phyloP scores from a whole-genome alignment of 164 flowering plant species.

The Aristolochia fimbriata region DNA sequence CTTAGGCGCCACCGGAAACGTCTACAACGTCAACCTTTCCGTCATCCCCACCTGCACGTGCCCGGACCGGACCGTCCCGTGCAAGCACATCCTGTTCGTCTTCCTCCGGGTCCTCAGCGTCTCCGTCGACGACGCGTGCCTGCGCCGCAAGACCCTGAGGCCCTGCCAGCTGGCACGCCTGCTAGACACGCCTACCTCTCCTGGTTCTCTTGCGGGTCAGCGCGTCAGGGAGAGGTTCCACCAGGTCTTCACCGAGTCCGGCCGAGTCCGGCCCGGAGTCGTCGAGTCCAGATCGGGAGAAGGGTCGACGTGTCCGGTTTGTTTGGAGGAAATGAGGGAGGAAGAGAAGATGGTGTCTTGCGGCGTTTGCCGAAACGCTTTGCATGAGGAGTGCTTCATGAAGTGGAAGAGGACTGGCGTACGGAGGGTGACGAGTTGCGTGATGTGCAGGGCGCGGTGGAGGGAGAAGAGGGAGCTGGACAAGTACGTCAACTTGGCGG shows the following conservation, averaged over 20 bases:
- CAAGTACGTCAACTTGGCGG: conserved; percentile 60
- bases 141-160: conserved; percentile 42
- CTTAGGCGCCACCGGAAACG: conserved; percentile 79
- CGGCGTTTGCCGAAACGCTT: conserved; percentile 47
- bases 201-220: conserved; percentile 42
- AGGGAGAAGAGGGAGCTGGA: conserved; percentile 32
- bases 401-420: conserved; percentile 71
- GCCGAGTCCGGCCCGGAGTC: background rate
- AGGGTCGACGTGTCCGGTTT: conserved; percentile 64
- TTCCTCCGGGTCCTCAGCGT: conserved; percentile 54
- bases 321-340: conserved; percentile 57
- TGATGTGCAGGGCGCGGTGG: conserved; percentile 83
- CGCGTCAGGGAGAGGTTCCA: conserved; percentile 45
- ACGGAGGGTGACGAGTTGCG: conserved; percentile 55
- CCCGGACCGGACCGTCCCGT: conserved; percentile 69
- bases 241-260: conserved; percentile 19
- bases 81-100: conserved; percentile 88
- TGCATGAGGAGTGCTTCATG: conserved; percentile 65
- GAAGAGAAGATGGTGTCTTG: conserved; percentile 46
- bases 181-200: conserved; percentile 31
- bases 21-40: conserved; percentile 59
- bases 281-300: conserved; percentile 15
- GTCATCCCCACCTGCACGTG: conserved; percentile 61
- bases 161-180: conserved; percentile 56
- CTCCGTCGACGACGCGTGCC: conserved; percentile 43